A percentile compares a stretch with the other conserved stretches of the same genome.
Conservation (phyloP, 805 yeast species). For the Nakazawaea laoshanensis region DNA sequence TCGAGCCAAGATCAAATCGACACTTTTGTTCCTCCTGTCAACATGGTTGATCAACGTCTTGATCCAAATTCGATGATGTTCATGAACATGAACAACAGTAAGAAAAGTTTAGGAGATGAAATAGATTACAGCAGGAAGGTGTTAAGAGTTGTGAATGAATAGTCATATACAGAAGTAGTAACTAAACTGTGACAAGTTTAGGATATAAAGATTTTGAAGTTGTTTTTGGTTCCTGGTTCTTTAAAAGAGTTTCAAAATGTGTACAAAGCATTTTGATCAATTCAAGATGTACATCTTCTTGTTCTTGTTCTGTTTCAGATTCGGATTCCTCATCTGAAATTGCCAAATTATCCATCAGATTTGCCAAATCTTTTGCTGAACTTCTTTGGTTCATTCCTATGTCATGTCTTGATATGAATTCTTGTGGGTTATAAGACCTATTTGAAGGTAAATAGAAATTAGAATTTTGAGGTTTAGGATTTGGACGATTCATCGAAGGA, state of each 20-base stretch:
- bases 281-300: conserved; percentile 6
- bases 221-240: neutral
- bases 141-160: conserved; percentile 39
- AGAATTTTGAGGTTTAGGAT: conserved; percentile 3
- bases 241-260: conserved; percentile 5
- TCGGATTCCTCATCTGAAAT: neutral
- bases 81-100: conserved; percentile 34
- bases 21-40: conserved; percentile 13
- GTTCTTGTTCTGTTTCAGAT: neutral
- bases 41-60: conserved; percentile 51
- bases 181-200: conserved; percentile 3
- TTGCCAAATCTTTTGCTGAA: neutral
- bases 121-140: conserved; percentile 51
- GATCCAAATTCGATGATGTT: conserved; percentile 49
- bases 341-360: neutral
- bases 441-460: conserved; percentile 1
- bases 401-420: conserved; percentile 6
- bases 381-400: conserved; percentile 9
- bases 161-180: neutral
- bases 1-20: conserved; percentile 9
- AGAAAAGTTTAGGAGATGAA: conserved; percentile 43
- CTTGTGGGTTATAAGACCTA: conserved; percentile 1
- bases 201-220: conserved; percentile 5
- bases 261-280: conserved; percentile 4
- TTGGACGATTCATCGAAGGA: conserved; percentile 13